Conservation (phyloP, 495 filamentous ascomycete species). For the Cercophora samala region DNA sequence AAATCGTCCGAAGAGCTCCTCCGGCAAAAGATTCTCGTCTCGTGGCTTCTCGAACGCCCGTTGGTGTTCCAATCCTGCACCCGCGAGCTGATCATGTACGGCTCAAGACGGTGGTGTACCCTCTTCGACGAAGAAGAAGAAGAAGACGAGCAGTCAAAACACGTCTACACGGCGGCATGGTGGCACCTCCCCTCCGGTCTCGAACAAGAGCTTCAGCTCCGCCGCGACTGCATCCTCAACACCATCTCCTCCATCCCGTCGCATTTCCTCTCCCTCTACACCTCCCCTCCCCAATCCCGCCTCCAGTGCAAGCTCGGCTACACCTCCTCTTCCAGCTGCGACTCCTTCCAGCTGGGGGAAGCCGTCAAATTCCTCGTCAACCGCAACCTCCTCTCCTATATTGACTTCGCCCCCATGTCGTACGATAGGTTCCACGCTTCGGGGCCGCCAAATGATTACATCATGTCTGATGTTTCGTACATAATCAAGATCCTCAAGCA, state of each 20-base stretch:
- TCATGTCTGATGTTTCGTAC: slow-evolving; percentile 35
- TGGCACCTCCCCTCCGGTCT: slow-evolving; percentile 69
- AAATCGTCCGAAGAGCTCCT: slow-evolving; percentile 51
- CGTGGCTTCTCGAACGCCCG: slow-evolving; percentile 55
- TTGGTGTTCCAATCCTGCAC: slow-evolving; percentile 52
- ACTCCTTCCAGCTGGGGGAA: slow-evolving; percentile 83
- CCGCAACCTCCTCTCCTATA: slow-evolving; percentile 49
- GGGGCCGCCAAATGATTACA: slow-evolving; percentile 19
- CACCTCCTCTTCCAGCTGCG: slow-evolving; percentile 69
- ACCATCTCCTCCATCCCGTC: slow-evolving; percentile 73
- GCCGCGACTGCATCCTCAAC: slow-evolving; percentile 67
- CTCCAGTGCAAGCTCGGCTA: slow-evolving; percentile 73
- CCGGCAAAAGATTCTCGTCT: slow-evolving; percentile 62
- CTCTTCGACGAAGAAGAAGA: slow-evolving; percentile 38
- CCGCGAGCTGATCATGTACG: slow-evolving; percentile 60
- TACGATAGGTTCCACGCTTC: slow-evolving; percentile 21
- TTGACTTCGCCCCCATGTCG: slow-evolving; percentile 40
- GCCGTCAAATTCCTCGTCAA: slow-evolving; percentile 74
- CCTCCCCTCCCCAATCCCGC: slow-evolving; percentile 41
- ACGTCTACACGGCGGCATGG: slow-evolving; percentile 53
- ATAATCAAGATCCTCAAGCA: slow-evolving; percentile 39
- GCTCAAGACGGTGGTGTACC: slow-evolving; percentile 60
- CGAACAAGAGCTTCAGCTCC: slow-evolving; percentile 68
- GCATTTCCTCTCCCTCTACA: slow-evolving; percentile 69
- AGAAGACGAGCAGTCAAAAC: slow-evolving; percentile 34